Conservation (phyloP, 179 eudicot genomes). For the Spergularia azorica region DNA sequence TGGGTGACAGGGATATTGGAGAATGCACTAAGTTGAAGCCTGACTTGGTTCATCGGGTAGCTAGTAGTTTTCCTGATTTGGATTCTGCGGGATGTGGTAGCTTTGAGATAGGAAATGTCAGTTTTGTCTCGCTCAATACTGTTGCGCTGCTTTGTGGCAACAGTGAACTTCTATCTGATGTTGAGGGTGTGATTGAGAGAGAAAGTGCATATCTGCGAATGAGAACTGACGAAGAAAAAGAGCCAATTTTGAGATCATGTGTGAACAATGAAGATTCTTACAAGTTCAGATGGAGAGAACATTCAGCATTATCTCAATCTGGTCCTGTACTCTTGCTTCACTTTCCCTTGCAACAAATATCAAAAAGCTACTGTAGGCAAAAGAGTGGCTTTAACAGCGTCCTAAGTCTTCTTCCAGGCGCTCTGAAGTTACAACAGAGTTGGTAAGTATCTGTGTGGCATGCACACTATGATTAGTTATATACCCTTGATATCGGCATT, state of each 20-base stretch:
- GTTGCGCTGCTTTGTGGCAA: conserved; percentile 26
- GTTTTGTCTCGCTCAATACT: conserved; percentile 24
- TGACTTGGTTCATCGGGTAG: conserved; percentile 4
- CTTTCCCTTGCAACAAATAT: conserved; percentile 17
- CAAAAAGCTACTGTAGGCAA: conserved; percentile 13
- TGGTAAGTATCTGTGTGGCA: conserved; percentile 7
- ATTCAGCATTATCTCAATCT: conserved; percentile 16
- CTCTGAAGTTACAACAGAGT: conserved; percentile 11
- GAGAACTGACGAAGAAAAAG: conserved; percentile 5
- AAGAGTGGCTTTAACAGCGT: conserved; percentile 8
- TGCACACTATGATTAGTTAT: neutral
- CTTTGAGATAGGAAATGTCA: conserved; percentile 24
- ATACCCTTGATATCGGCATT: neutral
- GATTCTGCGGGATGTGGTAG: conserved; percentile 26
- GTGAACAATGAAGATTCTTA: conserved; percentile 4
- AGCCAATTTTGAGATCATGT: neutral
- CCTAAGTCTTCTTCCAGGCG: conserved; percentile 11
- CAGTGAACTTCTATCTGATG: conserved; percentile 19
- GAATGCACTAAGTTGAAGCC: conserved; percentile 24
- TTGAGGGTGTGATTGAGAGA: conserved; percentile 23
- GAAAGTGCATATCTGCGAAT: conserved; percentile 20
- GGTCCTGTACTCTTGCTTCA: conserved; percentile 31
- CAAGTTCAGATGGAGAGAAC: conserved; percentile 15
- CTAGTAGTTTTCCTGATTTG: conserved; percentile 23
- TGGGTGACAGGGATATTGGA: conserved; percentile 26